Conservation (phyloP, 2,329 filamentous ascomycete species). For the Colletotrichum paranaense region DNA sequence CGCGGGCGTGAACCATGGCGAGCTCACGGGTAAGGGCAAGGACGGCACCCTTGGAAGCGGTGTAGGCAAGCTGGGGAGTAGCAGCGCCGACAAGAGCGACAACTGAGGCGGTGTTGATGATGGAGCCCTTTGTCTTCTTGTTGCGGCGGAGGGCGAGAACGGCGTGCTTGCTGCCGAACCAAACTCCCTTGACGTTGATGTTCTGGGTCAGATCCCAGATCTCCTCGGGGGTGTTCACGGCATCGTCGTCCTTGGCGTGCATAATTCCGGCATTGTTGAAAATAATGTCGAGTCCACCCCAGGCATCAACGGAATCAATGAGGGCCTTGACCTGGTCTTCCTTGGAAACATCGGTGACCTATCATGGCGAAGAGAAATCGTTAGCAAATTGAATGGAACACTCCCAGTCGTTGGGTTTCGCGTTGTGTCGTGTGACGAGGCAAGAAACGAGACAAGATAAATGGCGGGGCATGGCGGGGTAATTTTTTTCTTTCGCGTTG, state of each 20-base stretch:
- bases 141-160: constrained; percentile 83
- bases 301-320: constrained; percentile 80
- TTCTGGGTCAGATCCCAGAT: constrained; percentile 95
- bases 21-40: constrained; percentile 90
- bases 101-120: constrained; percentile 94
- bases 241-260: constrained; percentile 85
- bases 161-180: constrained; percentile 94
- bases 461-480: constrained; percentile 31
- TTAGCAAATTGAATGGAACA: background rate
- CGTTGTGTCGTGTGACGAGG: background rate
- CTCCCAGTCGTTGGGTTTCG: background rate
- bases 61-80: constrained; percentile 92
- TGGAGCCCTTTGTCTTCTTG: constrained; percentile 81
- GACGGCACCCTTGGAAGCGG: constrained; percentile 92
- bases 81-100: constrained; percentile 89
- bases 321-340: constrained; percentile 82
- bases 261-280: constrained; percentile 99
- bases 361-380: background rate
- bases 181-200: constrained; percentile 99
- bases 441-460: background rate
- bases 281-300: constrained; percentile 90
- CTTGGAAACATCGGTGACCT: constrained; percentile 81
- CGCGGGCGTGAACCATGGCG: constrained; percentile 90
- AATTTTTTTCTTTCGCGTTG: constrained; percentile 5
- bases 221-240: constrained; percentile 84